These are phyloP conservation scores for Ambrosia trifida DNA, from an alignment of 129 eudicot genomes.

Conservation along the genomic window DNA sequence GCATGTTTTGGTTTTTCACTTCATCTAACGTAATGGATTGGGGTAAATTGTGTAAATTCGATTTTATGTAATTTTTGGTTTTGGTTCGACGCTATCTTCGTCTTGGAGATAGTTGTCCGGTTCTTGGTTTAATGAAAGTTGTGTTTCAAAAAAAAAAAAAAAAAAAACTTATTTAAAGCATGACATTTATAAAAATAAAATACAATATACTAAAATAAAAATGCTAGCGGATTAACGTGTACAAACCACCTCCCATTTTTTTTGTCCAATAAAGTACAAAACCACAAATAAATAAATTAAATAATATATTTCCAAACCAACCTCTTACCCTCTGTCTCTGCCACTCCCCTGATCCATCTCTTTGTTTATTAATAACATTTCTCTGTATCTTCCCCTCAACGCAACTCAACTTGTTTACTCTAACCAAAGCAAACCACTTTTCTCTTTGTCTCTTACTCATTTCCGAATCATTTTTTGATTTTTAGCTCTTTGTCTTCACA, in stretches of 20 bases:
- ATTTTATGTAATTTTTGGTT: no score
- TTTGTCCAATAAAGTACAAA: not conserved
- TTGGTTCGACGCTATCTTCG: no score
- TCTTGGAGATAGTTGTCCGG: no score
- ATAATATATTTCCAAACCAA: slow-evolving; percentile 6
- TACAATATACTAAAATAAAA: no score
- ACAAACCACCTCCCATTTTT: not conserved
- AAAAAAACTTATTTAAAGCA: no score
- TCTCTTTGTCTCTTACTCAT: slow-evolving; percentile 30
- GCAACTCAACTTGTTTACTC: slow-evolving; percentile 19
- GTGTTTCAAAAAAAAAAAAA: no score
- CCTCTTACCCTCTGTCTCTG: slow-evolving; percentile 17
- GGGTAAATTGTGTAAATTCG: no score
- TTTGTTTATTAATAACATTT: slow-evolving; percentile 35
- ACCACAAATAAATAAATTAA: not conserved
- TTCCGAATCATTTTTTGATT: slow-evolving; percentile 36
- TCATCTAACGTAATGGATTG: no score
- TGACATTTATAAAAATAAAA: no score
- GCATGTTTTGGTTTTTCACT: no score
- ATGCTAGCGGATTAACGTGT: not conserved
- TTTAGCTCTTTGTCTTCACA: slow-evolving; percentile 42
- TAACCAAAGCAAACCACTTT: slow-evolving; percentile 32
- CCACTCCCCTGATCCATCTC: slow-evolving; percentile 34
- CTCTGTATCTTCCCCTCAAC: slow-evolving; percentile 37
- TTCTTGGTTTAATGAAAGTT: no score